phyloP scores from a whole-genome alignment of 1,139 yeast genomes.

The Protomyces inouyei region DNA sequence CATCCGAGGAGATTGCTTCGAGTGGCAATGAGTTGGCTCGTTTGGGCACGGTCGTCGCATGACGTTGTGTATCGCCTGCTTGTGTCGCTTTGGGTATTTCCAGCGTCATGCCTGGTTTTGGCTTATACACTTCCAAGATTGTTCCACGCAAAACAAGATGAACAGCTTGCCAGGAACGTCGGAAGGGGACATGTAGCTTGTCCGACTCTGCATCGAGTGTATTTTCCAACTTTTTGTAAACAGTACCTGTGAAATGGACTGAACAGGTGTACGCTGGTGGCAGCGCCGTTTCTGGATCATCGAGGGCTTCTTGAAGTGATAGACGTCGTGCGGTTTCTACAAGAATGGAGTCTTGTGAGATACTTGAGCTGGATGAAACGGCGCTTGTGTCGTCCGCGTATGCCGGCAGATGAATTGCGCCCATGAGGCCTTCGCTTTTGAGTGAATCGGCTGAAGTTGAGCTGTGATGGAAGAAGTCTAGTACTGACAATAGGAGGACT shows the following conservation, averaged over 20 bases:
- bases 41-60: background rate
- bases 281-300: background rate
- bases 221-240: slow-evolving; percentile 11
- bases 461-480: no score
- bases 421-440: no score
- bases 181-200: slow-evolving; percentile 8
- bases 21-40: background rate
- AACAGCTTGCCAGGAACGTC: slow-evolving; percentile 9
- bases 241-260: slow-evolving; percentile 13
- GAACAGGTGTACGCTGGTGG: slow-evolving; percentile 18
- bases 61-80: background rate
- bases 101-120: background rate
- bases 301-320: background rate
- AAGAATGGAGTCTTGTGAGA: background rate
- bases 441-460: no score
- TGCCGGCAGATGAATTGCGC: background rate
- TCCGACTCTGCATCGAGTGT: slow-evolving; percentile 1
- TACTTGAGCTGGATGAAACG: background rate
- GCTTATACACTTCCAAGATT: slow-evolving; percentile 8
- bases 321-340: background rate
- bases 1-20: background rate
- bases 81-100: background rate
- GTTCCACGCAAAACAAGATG: slow-evolving; percentile 9
- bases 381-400: background rate
- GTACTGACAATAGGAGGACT: no score